Evolutionary conservation across 2,329 filamentous ascomycete species (phyloP).

Genomic region (Macroventuria anomochaeta): DNA sequence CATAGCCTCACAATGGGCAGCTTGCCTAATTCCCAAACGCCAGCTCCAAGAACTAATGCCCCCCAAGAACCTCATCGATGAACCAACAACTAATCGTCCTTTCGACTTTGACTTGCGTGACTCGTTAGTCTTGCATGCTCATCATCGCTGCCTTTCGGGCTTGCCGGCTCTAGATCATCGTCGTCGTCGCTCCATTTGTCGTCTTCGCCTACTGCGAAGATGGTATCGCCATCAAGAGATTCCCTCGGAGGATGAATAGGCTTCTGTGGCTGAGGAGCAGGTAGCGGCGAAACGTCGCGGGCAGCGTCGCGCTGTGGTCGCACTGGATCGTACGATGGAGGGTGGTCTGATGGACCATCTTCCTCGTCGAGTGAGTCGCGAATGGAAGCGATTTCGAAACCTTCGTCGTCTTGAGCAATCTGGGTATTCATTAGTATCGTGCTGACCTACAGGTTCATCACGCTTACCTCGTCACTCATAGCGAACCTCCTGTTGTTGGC

Average conservation of each 20-base stretch:
- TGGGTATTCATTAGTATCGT: slow-evolving; percentile 47
- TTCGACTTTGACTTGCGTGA: slow-evolving; percentile 35
- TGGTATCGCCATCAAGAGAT: slow-evolving; percentile 86
- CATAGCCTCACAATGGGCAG: slow-evolving; percentile 2
- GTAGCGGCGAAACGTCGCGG: slow-evolving; percentile 57
- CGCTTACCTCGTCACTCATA: slow-evolving; percentile 88
- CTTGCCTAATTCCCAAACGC: not conserved
- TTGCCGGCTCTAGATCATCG: slow-evolving; percentile 68
- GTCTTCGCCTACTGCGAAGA: slow-evolving; percentile 90
- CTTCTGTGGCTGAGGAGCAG: slow-evolving; percentile 60
- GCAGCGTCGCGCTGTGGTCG: slow-evolving; percentile 35
- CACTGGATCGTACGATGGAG: slow-evolving; percentile 51
- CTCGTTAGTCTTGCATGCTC: slow-evolving; percentile 43
- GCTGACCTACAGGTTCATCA: not conserved
- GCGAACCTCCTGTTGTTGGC: slow-evolving; percentile 96
- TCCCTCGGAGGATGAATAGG: slow-evolving; percentile 60
- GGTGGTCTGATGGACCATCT: slow-evolving; percentile 53
- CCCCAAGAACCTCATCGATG: slow-evolving; percentile 11
- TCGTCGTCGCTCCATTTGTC: slow-evolving; percentile 80
- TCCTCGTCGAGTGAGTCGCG: slow-evolving; percentile 75
- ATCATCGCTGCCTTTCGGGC: slow-evolving; percentile 38
- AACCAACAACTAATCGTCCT: slow-evolving; percentile 36
- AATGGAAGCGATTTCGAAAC: slow-evolving; percentile 94
- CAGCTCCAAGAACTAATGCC: not conserved
- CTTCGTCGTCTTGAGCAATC: slow-evolving; percentile 97